Conservation (phyloP, 1,284 basidiomycete genomes). For the Apiotrichum laibachii region DNA sequence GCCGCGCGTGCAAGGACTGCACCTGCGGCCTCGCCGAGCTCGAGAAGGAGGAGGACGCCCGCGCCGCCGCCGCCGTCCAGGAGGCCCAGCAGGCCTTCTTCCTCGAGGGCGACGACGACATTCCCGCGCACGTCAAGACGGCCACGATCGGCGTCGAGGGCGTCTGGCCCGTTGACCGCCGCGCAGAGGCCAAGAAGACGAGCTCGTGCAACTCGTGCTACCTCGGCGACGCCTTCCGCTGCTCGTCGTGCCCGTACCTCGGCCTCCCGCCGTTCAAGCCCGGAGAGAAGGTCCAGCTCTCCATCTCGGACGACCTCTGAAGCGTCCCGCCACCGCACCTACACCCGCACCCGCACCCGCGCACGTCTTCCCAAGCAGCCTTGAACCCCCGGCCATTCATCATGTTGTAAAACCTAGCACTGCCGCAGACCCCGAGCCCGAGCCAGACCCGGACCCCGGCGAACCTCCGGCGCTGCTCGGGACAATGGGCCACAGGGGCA, state of each 20-base stretch:
- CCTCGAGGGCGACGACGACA: conserved; percentile 51
- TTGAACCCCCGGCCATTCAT: not conserved
- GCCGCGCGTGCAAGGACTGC: conserved; percentile 86
- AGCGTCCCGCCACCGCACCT: not conserved
- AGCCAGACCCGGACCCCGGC: not conserved
- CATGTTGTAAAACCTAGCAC: not conserved
- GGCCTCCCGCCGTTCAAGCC: conserved; percentile 97
- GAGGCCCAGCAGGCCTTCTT: conserved; percentile 45
- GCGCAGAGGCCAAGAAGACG: conserved; percentile 66
- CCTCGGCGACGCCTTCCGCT: conserved; percentile 95
- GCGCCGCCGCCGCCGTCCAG: conserved; percentile 47
- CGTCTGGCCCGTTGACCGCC: conserved; percentile 56
- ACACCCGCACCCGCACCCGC: not conserved
- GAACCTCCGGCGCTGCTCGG: not conserved
- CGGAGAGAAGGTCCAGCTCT: conserved; percentile 86
- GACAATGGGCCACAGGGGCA: no score
- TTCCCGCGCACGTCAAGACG: conserved; percentile 39
- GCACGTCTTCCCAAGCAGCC: not conserved
- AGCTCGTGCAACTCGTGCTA: conserved; percentile 98
- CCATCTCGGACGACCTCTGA: conserved; percentile 79
- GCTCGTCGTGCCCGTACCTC: conserved; percentile 90
- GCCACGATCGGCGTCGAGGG: conserved; percentile 47
- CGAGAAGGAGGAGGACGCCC: conserved; percentile 69
- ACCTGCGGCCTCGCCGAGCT: conserved; percentile 90
- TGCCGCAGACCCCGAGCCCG: not conserved